Base-by-base conservation (phyloP, 164 flowering plant genomes). In the Chimonanthus salicifolius region DNA sequence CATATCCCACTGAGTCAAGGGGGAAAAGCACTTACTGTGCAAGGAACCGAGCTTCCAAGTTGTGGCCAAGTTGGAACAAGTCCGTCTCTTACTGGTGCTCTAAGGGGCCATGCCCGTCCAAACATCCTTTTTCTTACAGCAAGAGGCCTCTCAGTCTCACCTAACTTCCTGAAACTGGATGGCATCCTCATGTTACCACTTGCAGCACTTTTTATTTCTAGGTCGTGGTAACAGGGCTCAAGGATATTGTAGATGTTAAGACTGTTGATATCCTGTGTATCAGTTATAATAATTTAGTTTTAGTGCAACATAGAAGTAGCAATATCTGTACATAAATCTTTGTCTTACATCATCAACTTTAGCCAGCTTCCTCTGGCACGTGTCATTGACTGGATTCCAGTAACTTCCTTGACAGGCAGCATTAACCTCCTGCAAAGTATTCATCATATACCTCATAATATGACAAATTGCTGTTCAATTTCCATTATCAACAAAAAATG, bases 81-180 rank as follows among this genome's bases (percentile, higher is more conserved):
- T 69, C 97, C 99, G 43, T 80, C 88, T 82, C 85, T 83, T 47
- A 96, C 97, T 5, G 94, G 90, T 79, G 94, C 92, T 82, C 92
- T 79, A 62, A 85, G 69, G 72, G 98, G 98, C 97, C 99, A 96
- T 3, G 98, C 92, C 67, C 97, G 97, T 10, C 99, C 98, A 80
- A 92, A 92, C 86, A 94, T 90, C 78, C 99, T 88, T 75, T 84
- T 89, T 66, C 98, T 88, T 50, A 94, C 98, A 58, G 91, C 77
- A 76, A 92, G 84, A 70, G 94, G 92, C 87, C 84, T 85, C 47
- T 92, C 90, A 13, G 94, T 90, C 82, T 87, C 90, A 8, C 97
- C 98, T 47, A 94, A 77, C 54, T 71, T 74, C 75, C 84, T 81
- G 80, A 94, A 94, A 84, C 95, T 94, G 47, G 81, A 74, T 46